phyloP scores from a whole-genome alignment of 352 stramenopile genomes.

The Thalassiosira sp. region DNA sequence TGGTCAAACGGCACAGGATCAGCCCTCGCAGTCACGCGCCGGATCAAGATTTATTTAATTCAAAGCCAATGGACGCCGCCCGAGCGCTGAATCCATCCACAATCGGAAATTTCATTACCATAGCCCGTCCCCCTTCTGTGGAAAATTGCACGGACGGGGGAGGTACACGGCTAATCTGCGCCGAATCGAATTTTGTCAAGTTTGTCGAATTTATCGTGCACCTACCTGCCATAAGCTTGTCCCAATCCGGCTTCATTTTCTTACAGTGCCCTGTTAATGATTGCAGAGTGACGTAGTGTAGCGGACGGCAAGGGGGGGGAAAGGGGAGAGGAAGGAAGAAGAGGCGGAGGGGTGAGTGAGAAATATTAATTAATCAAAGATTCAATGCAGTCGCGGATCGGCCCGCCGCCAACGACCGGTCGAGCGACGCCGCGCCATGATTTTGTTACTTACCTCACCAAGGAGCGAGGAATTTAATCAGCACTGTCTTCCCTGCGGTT shows the following conservation, averaged over 20 bases:
- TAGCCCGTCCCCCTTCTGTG: no score
- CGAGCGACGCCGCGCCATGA: background rate
- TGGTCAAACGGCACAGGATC: no score
- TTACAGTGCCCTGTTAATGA: constrained; percentile 69
- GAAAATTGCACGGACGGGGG: no score
- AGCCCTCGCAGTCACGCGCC: no score
- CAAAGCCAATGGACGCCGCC: no score
- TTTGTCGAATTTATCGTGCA: background rate
- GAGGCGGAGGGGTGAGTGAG: background rate
- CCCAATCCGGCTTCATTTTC: constrained; percentile 77
- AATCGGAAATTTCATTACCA: no score
- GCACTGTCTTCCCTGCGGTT: constrained; percentile 27
- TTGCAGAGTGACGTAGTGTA: no score
- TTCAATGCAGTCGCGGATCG: background rate
- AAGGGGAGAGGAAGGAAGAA: background rate
- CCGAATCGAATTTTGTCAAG: no score
- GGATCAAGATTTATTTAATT: no score
- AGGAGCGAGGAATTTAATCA: constrained; percentile 51
- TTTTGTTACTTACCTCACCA: constrained; percentile 32
- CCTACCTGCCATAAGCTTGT: constrained; percentile 66
- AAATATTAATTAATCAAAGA: background rate
- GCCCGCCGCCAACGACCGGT: background rate
- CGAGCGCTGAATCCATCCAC: no score
- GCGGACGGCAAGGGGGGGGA: no score
- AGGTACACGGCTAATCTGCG: no score